These are phyloP conservation scores for Graphiopsis chlorocephala DNA, from an alignment of 2,329 filamentous ascomycete genomes.

Conservation along the genomic window DNA sequence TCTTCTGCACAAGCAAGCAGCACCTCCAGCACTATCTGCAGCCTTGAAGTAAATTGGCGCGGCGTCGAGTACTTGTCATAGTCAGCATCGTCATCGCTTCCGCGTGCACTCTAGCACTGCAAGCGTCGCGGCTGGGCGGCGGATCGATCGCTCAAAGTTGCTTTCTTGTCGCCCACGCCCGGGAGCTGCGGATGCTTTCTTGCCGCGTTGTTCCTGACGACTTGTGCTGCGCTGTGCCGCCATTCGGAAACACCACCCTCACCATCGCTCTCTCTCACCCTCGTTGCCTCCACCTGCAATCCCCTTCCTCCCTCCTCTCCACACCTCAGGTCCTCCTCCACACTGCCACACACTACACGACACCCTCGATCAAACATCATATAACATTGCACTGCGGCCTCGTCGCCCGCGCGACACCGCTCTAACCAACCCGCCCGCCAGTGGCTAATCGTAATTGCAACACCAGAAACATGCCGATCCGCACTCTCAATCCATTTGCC, in stretches of 20 bases:
- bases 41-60: neutral
- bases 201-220: slow-evolving; percentile 5
- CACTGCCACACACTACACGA: neutral
- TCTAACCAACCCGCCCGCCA: slow-evolving; percentile 4
- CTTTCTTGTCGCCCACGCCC: neutral
- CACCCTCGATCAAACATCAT: neutral
- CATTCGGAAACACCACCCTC: too few species aligned
- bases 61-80: neutral
- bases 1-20: neutral
- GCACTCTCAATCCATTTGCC: slow-evolving; percentile 58
- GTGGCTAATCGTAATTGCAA: slow-evolving; percentile 31
- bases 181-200: slow-evolving; percentile 7
- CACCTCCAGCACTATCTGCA: neutral
- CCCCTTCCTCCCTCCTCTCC: neutral
- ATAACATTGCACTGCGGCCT: neutral
- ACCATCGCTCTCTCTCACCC: neutral
- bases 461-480: slow-evolving; percentile 59
- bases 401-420: slow-evolving; percentile 7
- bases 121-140: neutral
- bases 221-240: neutral
- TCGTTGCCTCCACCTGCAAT: neutral
- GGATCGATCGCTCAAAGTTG: slow-evolving; percentile 6
- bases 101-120: neutral
- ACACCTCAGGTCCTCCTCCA: neutral
- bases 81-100: neutral